Evolutionary conservation across 2,329 filamentous ascomycete species (phyloP).

Genomic region (Apiospora rasikravindrae): DNA sequence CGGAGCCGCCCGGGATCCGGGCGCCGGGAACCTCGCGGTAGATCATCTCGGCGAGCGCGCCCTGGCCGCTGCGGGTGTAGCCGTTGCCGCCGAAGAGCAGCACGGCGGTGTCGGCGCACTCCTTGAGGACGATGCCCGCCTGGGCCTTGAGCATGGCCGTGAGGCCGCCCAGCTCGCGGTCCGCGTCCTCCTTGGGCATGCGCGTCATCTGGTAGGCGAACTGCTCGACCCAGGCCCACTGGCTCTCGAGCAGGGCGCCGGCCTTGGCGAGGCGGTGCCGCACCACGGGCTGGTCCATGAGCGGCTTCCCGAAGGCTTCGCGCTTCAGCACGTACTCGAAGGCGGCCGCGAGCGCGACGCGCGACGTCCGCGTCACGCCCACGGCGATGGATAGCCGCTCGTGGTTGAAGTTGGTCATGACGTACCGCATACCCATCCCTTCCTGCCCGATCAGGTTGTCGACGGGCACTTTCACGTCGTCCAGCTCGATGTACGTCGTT

Average conservation of each 20-base stretch:
- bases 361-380: constrained; percentile 65
- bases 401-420: constrained; percentile 83
- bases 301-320: constrained; percentile 49
- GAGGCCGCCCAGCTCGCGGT: constrained; percentile 70
- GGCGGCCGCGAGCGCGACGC: constrained; percentile 43
- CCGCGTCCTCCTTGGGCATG: constrained; percentile 64
- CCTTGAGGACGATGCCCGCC: constrained; percentile 72
- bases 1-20: constrained; percentile 70
- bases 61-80: constrained; percentile 71
- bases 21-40: constrained; percentile 64
- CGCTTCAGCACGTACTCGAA: constrained; percentile 46
- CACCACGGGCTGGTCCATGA: constrained; percentile 78
- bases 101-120: constrained; percentile 72
- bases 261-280: constrained; percentile 74
- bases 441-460: constrained; percentile 73
- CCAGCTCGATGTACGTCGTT: constrained; percentile 77
- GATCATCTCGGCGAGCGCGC: constrained; percentile 71
- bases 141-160: constrained; percentile 77
- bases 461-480: constrained; percentile 74
- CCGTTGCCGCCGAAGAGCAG: constrained; percentile 78
- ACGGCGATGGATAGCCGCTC: constrained; percentile 73
- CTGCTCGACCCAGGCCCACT: constrained; percentile 75
- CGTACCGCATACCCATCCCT: constrained; percentile 74
- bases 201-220: constrained; percentile 70
- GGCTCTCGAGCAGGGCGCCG: constrained; percentile 70